Base-by-base conservation (phyloP, 106 monocot species). In the Acorus gramineus region DNA sequence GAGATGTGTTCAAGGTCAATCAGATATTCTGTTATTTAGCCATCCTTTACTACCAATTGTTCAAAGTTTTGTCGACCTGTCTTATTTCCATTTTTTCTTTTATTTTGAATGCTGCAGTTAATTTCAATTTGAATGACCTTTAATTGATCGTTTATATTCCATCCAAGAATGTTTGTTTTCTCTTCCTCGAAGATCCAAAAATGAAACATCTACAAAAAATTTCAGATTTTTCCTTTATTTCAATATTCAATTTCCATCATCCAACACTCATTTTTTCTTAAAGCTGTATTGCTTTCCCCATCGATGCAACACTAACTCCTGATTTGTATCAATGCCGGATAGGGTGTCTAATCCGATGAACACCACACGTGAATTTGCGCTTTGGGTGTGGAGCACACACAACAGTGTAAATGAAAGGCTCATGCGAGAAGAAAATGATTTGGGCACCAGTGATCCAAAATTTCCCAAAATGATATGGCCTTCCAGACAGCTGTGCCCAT, bases 391-490 rank as follows among this genome's bases (percentile, higher is more conserved):
- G 98, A 73, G 67, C 6, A 47, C 98, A 6, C 98, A 99, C 61
- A 92, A 99, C 74, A 79, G 74, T 67, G 98, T 99, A 12, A 99
- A 99, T 47, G 79, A 84, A 65, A 87, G 98, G 64, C 65, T 99
- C 13, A 84, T 78, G 77, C 81, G 78, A 77, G 86, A 74, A 74
- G 98, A 99, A 73, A 84, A 84, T 11, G 71, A 11, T 8, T 66
- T 77, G 28, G 45, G 57, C 12, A 92, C 81, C 2, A 80, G 60
- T 2, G 98, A 99, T 57, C 86, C 92, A 7, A 75, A 65, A 54
- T 99, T 92, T 68, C 98, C 92, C 1, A 99, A 99, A 66, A 64
- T 78, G 7, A 66, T 79, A 10, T 99, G 98, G 98, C 98, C 98
- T 44, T 62, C 84, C 44, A 81, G 76, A 54, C 77, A 85, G 59